These are phyloP conservation scores for Fusarium udum DNA, from an alignment of 2,329 filamentous ascomycete genomes.

Conservation along the genomic window DNA sequence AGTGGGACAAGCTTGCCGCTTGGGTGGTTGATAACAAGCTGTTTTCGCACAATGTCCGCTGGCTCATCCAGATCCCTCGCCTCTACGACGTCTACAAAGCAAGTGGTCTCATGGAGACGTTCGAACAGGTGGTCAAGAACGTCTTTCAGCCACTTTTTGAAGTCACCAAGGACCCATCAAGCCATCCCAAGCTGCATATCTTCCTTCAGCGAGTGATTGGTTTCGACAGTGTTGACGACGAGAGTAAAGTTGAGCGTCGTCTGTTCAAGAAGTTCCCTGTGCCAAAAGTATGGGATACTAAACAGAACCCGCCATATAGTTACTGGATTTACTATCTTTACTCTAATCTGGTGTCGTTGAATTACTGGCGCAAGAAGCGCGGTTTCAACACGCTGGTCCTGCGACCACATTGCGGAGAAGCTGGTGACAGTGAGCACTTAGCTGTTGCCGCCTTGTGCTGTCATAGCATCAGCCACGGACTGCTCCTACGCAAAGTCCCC, in stretches of 20 bases:
- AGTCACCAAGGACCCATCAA: conserved; percentile 85
- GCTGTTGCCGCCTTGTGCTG: conserved; percentile 91
- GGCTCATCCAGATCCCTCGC: conserved; percentile 94
- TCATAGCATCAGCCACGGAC: conserved; percentile 95
- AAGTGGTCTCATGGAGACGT: conserved; percentile 85
- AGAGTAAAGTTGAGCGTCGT: conserved; percentile 94
- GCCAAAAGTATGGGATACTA: conserved; percentile 86
- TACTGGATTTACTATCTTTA: conserved; percentile 99
- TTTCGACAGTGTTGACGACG: conserved; percentile 97
- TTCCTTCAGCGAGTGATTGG: conserved; percentile 96
- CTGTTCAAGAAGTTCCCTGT: conserved; percentile 96
- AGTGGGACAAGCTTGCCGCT: conserved; percentile 97
- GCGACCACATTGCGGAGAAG: conserved; percentile 94
- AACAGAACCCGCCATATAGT: conserved; percentile 96
- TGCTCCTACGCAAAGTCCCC: conserved; percentile 92
- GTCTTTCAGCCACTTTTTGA: conserved; percentile 95
- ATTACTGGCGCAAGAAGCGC: conserved; percentile 87
- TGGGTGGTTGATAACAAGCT: conserved; percentile 99
- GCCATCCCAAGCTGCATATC: conserved; percentile 90
- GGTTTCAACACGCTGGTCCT: conserved; percentile 97
- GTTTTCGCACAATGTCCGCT: conserved; percentile 96
- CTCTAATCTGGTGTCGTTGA: conserved; percentile 91
- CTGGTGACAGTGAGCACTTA: conserved; percentile 94
- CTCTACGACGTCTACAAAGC: conserved; percentile 97
- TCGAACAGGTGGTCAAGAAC: conserved; percentile 89